phyloP scores from a whole-genome alignment of 2,329 filamentous ascomycete species.

The Alternaria conjuncta region DNA sequence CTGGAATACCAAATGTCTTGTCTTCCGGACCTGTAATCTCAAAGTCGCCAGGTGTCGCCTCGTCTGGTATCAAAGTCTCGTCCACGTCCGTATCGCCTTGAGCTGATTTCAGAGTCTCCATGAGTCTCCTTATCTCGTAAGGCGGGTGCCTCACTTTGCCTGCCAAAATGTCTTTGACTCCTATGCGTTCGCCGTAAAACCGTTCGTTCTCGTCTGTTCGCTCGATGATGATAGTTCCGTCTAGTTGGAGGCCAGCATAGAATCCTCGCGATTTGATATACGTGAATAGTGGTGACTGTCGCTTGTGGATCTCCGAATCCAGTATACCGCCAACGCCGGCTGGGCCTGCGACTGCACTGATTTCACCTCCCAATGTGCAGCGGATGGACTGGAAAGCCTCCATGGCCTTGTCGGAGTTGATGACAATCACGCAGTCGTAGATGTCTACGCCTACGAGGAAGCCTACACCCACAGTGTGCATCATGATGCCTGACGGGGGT shows the following conservation, averaged over 20 bases:
- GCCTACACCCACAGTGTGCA: conserved; percentile 86
- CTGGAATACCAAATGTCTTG: conserved; percentile 76
- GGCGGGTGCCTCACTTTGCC: conserved; percentile 67
- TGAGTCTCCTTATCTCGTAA: conserved; percentile 64
- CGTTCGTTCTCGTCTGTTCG: conserved; percentile 85
- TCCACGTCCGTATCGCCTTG: conserved; percentile 83
- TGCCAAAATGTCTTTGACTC: conserved; percentile 67
- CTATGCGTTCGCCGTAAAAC: conserved; percentile 76
- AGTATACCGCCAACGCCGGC: conserved; percentile 76
- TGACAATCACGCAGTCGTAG: conserved; percentile 93
- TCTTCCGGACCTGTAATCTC: conserved; percentile 58
- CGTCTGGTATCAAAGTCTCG: conserved; percentile 67
- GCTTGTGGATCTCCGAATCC: conserved; percentile 71
- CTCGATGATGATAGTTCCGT: conserved; percentile 86
- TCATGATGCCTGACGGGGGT: conserved; percentile 85
- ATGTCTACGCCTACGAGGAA: conserved; percentile 93
- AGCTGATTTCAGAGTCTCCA: conserved; percentile 85
- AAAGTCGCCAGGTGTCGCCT: conserved; percentile 79
- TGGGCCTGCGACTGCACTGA: conserved; percentile 78
- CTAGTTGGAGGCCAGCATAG: conserved; percentile 84
- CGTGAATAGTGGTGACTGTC: conserved; percentile 75
- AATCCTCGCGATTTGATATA: conserved; percentile 91
- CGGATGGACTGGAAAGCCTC: conserved; percentile 82
- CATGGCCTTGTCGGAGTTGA: conserved; percentile 84
- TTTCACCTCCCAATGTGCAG: conserved; percentile 81